These are phyloP conservation scores for Fusarium clavum DNA, from an alignment of 2,329 filamentous ascomycete genomes.

Conservation along the genomic window DNA sequence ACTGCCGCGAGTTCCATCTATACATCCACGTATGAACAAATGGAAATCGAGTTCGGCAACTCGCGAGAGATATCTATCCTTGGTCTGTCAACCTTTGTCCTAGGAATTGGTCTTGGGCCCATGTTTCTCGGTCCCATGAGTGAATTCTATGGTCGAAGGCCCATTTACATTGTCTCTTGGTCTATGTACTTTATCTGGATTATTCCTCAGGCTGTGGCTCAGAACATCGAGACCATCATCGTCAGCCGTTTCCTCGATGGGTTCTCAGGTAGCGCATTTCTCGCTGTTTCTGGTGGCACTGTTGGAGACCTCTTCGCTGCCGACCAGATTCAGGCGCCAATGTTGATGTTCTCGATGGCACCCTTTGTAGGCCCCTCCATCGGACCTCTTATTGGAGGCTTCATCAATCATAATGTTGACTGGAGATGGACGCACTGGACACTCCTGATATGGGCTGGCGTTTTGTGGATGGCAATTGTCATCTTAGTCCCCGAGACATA, in stretches of 20 bases:
- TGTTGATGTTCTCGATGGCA: constrained; percentile 80
- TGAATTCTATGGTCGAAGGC: constrained; percentile 84
- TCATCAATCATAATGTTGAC: constrained; percentile 79
- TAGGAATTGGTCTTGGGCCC: constrained; percentile 75
- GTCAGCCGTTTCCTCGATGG: constrained; percentile 82
- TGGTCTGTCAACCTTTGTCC: constrained; percentile 84
- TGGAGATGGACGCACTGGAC: constrained; percentile 91
- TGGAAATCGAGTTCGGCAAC: constrained; percentile 78
- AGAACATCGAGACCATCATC: constrained; percentile 84
- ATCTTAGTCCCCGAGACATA: constrained; percentile 90
- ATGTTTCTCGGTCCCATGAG: constrained; percentile 73
- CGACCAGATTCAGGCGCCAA: constrained; percentile 78
- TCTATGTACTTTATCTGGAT: constrained; percentile 81
- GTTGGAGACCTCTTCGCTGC: constrained; percentile 82
- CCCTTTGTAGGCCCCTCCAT: constrained; percentile 73
- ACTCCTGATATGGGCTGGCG: constrained; percentile 82
- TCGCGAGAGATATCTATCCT: constrained; percentile 80
- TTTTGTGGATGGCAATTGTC: constrained; percentile 71
- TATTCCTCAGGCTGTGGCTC: constrained; percentile 83
- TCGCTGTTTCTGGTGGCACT: constrained; percentile 84
- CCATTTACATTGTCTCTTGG: constrained; percentile 83
- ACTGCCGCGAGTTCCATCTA: constrained; percentile 92
- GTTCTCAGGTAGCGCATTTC: constrained; percentile 74
- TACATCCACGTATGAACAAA: constrained; percentile 82
- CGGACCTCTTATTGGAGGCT: constrained; percentile 76